Evolutionary conservation across 768 basidiomycete species (phyloP).

Genomic region (Russula brevipes): DNA sequence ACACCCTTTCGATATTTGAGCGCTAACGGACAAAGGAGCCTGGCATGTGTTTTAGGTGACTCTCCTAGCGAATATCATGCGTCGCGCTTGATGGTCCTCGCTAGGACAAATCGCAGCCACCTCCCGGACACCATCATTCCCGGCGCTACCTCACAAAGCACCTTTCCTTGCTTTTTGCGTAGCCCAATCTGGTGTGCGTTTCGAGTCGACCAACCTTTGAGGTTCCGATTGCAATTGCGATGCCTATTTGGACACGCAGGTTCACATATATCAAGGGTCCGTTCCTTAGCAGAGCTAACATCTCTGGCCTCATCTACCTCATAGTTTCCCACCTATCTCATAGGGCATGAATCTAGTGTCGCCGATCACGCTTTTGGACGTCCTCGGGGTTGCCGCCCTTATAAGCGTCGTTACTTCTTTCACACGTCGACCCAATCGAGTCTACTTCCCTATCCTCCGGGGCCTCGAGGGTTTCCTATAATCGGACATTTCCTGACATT

Average conservation of each 20-base stretch:
- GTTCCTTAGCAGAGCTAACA: not conserved
- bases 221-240: not conserved
- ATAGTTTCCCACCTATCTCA: too few species aligned
- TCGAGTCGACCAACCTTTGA: not conserved
- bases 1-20: not conserved
- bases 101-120: too few species aligned
- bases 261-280: not conserved
- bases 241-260: not conserved
- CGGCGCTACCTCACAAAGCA: too few species aligned
- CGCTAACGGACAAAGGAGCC: not conserved
- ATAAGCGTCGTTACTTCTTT: not conserved
- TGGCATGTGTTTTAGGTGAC: not conserved
- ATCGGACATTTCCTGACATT: slow-evolving; percentile 6
- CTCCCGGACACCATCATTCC: not conserved
- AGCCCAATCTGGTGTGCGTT: not conserved
- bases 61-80: not conserved
- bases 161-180: not conserved
- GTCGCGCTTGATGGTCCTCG: not conserved
- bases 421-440: not conserved
- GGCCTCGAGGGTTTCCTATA: slow-evolving; percentile 9
- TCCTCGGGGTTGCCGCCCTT: not conserved
- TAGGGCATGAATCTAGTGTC: not conserved
- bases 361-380: not conserved
- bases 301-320: not conserved
- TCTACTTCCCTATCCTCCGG: slow-evolving; percentile 5